These are phyloP conservation scores for Xylariaceae sp. DNA, from an alignment of 2,329 filamentous ascomycete genomes.

Conservation along the genomic window DNA sequence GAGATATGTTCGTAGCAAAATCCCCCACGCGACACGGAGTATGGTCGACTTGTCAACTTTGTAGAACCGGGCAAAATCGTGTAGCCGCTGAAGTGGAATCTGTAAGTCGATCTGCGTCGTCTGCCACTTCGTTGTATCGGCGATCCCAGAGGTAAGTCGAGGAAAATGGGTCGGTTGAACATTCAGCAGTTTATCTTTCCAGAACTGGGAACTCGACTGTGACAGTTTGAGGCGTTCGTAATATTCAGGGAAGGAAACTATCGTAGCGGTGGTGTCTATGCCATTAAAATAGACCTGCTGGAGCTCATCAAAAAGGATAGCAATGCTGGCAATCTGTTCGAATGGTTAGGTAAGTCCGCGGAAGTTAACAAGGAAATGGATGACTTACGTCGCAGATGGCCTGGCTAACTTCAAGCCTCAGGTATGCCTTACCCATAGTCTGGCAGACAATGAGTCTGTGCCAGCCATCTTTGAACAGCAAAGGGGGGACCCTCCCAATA, in stretches of 20 bases:
- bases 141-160: conserved; percentile 29
- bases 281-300: conserved; percentile 41
- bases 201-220: conserved; percentile 40
- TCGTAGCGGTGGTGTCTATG: conserved; percentile 31
- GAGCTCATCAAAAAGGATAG: conserved; percentile 44
- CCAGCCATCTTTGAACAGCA: conserved; percentile 35
- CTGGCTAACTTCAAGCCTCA: conserved; percentile 48
- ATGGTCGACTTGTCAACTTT: conserved; percentile 45
- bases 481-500: conserved; percentile 39
- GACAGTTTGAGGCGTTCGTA: conserved; percentile 34
- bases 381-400: conserved; percentile 43
- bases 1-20: conserved; percentile 51
- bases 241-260: conserved; percentile 38
- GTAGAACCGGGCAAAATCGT: conserved; percentile 40
- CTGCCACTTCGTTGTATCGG: conserved; percentile 28
- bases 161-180: conserved; percentile 44
- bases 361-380: background rate
- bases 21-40: conserved; percentile 55
- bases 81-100: conserved; percentile 37
- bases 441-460: conserved; percentile 49
- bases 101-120: conserved; percentile 39
- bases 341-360: conserved; percentile 1
- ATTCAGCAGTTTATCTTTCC: conserved; percentile 38
- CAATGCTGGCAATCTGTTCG: conserved; percentile 36
- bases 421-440: conserved; percentile 38